Evolutionary conservation across 768 basidiomycete genomes (phyloP), one percentile per base, ranked within the genome.

Genomic region (Calocera viscosa): DNA sequence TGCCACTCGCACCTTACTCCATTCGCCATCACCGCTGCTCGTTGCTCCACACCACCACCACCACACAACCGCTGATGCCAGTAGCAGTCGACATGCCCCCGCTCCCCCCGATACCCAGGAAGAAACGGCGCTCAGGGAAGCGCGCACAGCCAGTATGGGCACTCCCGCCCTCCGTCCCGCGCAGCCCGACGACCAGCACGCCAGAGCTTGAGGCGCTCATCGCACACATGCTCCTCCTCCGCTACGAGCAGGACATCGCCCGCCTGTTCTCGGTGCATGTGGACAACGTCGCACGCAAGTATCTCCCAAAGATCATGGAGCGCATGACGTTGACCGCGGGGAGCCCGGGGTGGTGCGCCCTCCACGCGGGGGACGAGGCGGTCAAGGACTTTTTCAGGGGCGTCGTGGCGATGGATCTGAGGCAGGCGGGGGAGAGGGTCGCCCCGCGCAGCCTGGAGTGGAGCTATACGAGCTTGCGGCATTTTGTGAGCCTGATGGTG

Each of bases 381-480:
- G 80, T 90, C 73, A 89, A 87, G 68, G 87, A 89, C 71, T 88
- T 87, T 73, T 84, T 89, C 74, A 80, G 88, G 19, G 80, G 84
- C 0, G 82, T 81, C 60, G 83, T 90, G 68, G 81, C 81, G 68
- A 89, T 90, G 87, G 88, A 90, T 73, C 80, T 90, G 75, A 81
- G 88, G 32, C 86, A 90, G 74, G 85, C 86, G 0, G 88, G 88
- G 19, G 88, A 89, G 70, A 81, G 88, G 33, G 86, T 89, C 22
- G 88, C 88, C 8, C 89, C 88, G 8, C 89, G 88, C 80, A 87
- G 86, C 71, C 86, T 89, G 22, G 75, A 89, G 66, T 89, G 88
- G 88, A 86, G 86, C 0, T 89, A 89, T 75, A 89, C 88, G 1
- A 88, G 86, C 34, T 76, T 89, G 32, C 77, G 88, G 67, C 85